Conservation (phyloP, 2,329 filamentous ascomycete species). For the Malbranchea zuffiana region DNA sequence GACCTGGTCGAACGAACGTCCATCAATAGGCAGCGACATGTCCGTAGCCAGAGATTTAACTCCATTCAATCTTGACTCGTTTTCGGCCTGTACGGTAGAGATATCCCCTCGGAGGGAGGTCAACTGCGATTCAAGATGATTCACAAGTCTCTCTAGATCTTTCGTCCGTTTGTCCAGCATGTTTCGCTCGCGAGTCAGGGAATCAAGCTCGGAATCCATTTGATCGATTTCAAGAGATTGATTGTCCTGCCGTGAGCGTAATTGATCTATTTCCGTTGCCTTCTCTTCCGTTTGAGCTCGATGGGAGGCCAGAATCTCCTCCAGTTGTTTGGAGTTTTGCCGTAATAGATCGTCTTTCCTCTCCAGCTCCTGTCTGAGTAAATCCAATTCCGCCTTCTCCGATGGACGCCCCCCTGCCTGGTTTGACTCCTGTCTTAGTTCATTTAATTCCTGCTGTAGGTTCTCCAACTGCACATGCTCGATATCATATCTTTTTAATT, state of each 20-base stretch:
- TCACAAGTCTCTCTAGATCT: conserved; percentile 25
- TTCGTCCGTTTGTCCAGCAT: conserved; percentile 26
- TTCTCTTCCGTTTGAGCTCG: conserved; percentile 28
- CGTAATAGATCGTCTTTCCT: conserved; percentile 27
- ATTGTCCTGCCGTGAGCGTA: conserved; percentile 27
- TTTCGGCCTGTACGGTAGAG: conserved; percentile 26
- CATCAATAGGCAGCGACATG: conserved; percentile 23
- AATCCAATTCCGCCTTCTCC: conserved; percentile 10
- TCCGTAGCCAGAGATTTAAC: conserved; percentile 29
- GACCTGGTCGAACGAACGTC: conserved; percentile 31
- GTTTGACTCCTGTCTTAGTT: conserved; percentile 4
- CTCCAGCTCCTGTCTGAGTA: conserved; percentile 25
- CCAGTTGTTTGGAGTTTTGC: conserved; percentile 24
- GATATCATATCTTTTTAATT: conserved; percentile 11
- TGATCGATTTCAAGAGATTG: conserved; percentile 27
- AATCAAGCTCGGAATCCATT: conserved; percentile 26
- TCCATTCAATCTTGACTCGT: conserved; percentile 28
- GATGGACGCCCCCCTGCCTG: background rate
- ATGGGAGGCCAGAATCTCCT: conserved; percentile 24
- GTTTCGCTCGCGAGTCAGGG: conserved; percentile 25
- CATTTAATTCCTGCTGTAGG: conserved; percentile 14
- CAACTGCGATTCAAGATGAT: conserved; percentile 30
- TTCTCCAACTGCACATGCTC: conserved; percentile 17
- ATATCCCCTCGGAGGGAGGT: conserved; percentile 28
- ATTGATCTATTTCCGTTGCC: conserved; percentile 27